Evolutionary conservation across 768 basidiomycete genomes (phyloP), one percentile per base, ranked within the genome.

Genomic region (Tremella mesenterica): DNA sequence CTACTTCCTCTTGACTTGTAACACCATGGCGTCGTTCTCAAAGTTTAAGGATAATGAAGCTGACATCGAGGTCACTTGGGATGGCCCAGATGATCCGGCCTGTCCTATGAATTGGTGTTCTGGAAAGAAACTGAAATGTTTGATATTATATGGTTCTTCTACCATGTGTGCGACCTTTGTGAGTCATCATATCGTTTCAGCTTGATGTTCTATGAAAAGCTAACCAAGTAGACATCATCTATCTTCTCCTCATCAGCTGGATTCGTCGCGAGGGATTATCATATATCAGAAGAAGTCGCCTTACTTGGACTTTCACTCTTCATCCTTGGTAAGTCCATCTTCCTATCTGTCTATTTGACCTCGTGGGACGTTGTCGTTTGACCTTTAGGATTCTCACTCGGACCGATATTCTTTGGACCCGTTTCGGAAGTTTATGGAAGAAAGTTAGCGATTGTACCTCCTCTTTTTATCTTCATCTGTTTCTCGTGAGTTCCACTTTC

Each of bases 131-230:
- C 44, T 62, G 20, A 5, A 43, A 16, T 53, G 63, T 7, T 66
- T 65, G 1, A 41, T 68, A 41, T 49, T 74, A 1, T 63, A 64
- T 43, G 73, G 73, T 0, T n/a, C 56, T 21, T 69, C 64, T 1
- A 74, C 73, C 8, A 69, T 72, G 69, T 66, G 60, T 34, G 63
- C 70, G 16, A 71, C 73, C 0, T 73, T 74, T 44, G 70, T 73
- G 18, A 57, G 60, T 18, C 27, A 38, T 30, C 45, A 41, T 46
- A 5, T 25, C 33, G 20, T 43, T 20, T 44, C 23, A n/a, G 23
- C 44, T 46, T 28, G 4, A 6, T 6, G 16, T 4, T 5, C 6
- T 28, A 4, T 9, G 47, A 3, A 18, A 3, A 14, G 26, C 47
- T 18, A 13, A 48, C 14, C n/a, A 30, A 3, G 23, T 44, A 55